A percentile compares a stretch with the other conserved stretches of the same genome.
phyloP scores from a whole-genome alignment of 2,329 filamentous ascomycete genomes.

The Calycina marina region DNA sequence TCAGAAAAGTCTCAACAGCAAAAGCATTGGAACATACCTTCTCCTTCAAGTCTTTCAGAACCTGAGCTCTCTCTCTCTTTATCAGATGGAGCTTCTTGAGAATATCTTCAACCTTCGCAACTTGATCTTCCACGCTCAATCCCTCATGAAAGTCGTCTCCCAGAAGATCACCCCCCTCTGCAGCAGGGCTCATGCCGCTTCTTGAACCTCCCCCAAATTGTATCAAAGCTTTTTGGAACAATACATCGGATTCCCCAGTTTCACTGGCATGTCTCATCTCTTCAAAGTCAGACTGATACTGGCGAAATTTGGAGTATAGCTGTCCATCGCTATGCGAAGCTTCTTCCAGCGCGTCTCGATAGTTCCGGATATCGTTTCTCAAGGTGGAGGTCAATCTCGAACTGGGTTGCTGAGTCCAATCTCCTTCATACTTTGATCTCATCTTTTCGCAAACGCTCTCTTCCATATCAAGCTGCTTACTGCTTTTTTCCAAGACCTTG shows the following conservation, averaged over 20 bases:
- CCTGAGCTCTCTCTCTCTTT: conserved; percentile 81
- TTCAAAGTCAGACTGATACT: conserved; percentile 79
- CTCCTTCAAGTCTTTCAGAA: conserved; percentile 92
- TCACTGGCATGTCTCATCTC: conserved; percentile 89
- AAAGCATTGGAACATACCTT: conserved; percentile 45
- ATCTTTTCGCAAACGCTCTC: conserved; percentile 98
- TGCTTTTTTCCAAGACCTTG: conserved; percentile 58
- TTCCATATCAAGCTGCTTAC: conserved; percentile 88
- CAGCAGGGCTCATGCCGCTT: conserved; percentile 40
- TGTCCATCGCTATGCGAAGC: conserved; percentile 76
- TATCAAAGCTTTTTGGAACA: conserved; percentile 78
- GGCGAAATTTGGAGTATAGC: conserved; percentile 67
- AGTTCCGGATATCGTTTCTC: conserved; percentile 73
- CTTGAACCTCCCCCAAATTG: conserved; percentile 54
- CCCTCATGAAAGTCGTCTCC: conserved; percentile 84
- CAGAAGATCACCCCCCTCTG: conserved; percentile 60
- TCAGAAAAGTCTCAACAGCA: conserved; percentile 5
- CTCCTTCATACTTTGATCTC: conserved; percentile 87
- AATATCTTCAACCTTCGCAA: conserved; percentile 75
- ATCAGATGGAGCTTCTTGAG: conserved; percentile 83
- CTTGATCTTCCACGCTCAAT: conserved; percentile 76
- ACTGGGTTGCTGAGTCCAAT: conserved; percentile 97
- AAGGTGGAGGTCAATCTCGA: conserved; percentile 78
- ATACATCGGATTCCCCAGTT: conserved; percentile 68
- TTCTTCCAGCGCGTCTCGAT: conserved; percentile 79